Evolutionary conservation across 176 grass and related monocot genomes (phyloP).

Genomic region (Oryza officinalis): DNA sequence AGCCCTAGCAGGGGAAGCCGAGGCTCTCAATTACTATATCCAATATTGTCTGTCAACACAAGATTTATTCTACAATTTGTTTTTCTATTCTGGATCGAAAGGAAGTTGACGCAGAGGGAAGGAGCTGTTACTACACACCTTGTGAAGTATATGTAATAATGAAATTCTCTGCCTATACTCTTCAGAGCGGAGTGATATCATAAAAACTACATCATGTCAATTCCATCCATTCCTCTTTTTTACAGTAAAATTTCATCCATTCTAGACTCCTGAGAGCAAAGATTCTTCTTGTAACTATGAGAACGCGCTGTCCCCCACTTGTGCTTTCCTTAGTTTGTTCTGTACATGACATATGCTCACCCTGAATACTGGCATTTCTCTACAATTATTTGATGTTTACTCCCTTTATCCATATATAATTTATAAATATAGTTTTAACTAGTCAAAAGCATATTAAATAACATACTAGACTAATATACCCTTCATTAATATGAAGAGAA

Average conservation of each 20-base stretch:
- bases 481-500: too few species aligned
- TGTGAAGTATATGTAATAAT: conserved; percentile 9
- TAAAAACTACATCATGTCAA: neutral
- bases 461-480: too few species aligned
- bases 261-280: neutral
- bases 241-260: neutral
- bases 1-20: neutral
- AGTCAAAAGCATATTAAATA: too few species aligned
- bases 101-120: neutral
- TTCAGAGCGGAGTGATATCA: neutral
- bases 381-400: too few species aligned
- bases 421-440: too few species aligned
- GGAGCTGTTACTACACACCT: conserved; percentile 8
- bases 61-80: neutral
- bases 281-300: conserved; percentile 5
- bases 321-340: neutral
- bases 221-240: neutral
- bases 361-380: too few species aligned
- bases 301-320: neutral
- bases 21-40: neutral
- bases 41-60: neutral
- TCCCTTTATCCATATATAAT: too few species aligned
- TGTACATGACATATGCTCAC: too few species aligned
- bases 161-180: neutral
- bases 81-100: conserved; percentile 26